phyloP scores from a whole-genome alignment of 257 asterid genomes.

The Nicotiana noctiflora region DNA sequence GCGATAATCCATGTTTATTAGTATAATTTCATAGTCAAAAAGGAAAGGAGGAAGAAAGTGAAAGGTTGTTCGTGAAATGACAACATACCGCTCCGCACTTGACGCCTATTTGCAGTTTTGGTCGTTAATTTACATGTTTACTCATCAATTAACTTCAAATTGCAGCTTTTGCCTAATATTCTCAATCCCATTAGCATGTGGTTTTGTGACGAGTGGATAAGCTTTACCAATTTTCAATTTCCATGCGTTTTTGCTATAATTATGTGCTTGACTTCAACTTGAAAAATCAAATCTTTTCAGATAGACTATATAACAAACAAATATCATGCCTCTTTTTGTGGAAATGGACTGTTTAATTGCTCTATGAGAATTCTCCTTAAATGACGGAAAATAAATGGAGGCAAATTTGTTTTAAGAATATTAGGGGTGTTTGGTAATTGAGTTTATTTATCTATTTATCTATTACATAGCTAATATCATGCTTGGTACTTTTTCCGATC shows the following conservation, averaged over 20 bases:
- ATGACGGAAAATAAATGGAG: background rate
- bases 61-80: background rate
- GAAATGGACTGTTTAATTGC: background rate
- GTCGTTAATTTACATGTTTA: background rate
- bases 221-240: background rate
- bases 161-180: background rate
- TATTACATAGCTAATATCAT: too few species aligned
- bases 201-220: background rate
- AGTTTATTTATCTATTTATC: too few species aligned
- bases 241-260: background rate
- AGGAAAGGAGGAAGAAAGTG: background rate
- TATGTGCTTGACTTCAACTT: conserved; percentile 1
- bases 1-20: background rate
- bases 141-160: background rate
- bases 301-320: background rate
- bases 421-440: too few species aligned
- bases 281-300: background rate
- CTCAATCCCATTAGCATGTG: background rate
- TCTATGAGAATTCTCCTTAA: background rate
- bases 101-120: background rate
- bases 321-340: background rate
- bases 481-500: too few species aligned
- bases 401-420: background rate
- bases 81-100: conserved; percentile 6
- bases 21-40: background rate